Base-by-base conservation (phyloP, 106 monocot genomes). In the Ottelia alismoides region DNA sequence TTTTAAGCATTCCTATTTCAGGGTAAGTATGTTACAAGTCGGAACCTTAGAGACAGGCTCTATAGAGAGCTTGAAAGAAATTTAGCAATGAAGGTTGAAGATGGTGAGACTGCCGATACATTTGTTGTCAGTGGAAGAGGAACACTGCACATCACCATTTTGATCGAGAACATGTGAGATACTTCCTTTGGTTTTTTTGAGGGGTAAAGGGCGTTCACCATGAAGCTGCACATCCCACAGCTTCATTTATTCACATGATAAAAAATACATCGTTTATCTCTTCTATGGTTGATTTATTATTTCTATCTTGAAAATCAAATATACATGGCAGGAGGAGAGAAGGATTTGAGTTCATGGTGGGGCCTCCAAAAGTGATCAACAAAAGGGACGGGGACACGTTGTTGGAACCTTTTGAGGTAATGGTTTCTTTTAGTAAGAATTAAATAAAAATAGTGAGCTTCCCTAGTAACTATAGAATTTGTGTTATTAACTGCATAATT, bases 261-360 rank as follows among this genome's bases (percentile, higher is more conserved):
- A n/a, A n/a, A n/a, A n/a, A n/a, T n/a, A n/a, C n/a, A n/a, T n/a
- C n/a, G n/a, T n/a, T n/a, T n/a, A n/a, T n/a, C n/a, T n/a, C n/a
- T n/a, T n/a, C n/a, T n/a, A n/a, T n/a, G n/a, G n/a, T n/a, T n/a
- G n/a, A n/a, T 6, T 43, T 30, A 2, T 5, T 6, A 1, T 2
- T 45, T 46, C n/a, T 18, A 18, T 50, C 11, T 21, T 18, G 2
- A 24, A 18, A 28, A 49, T 67, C 20, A n/a, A n/a, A n/a, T n/a
- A n/a, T n/a, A n/a, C n/a, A n/a, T n/a, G n/a, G n/a, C 67, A 96
- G 96, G 96, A 66, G 94, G 63, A 78, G 96, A 64, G 96, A 96
- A 82, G 96, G 89, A 67, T 96, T 79, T 70, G 96, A 96, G 31
- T 96, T 96, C 70, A 89, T 96, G 96, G 85, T 96, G 46, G 96